These are phyloP conservation scores for Vitis vinifera DNA, from an alignment of 164 flowering plant species.

Conservation along the genomic window DNA sequence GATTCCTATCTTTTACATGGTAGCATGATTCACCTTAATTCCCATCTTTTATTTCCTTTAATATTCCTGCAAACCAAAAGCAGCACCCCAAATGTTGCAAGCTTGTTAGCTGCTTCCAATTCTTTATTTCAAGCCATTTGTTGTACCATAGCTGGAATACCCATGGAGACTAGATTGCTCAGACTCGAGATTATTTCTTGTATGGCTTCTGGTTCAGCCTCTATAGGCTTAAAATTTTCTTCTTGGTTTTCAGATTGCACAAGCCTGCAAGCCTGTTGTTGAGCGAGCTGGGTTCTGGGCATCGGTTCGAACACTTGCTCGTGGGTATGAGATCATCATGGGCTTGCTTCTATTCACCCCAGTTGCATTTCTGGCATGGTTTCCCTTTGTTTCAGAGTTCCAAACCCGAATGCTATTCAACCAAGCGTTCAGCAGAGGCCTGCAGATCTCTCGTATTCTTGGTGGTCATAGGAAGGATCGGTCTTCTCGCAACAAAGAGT, in stretches of 20 bases:
- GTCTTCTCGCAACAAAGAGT: conserved; percentile 77
- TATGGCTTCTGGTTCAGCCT: not conserved
- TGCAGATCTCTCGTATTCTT: conserved; percentile 96
- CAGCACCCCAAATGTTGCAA: too few relatives aligned
- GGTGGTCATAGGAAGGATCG: conserved; percentile 91
- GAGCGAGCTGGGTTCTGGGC: conserved; percentile 70
- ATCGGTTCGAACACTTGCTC: conserved; percentile 81
- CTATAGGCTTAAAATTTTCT: not conserved
- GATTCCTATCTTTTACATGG: too few relatives aligned
- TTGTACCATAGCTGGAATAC: too few relatives aligned
- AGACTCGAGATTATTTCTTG: not conserved
- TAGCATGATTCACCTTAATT: too few relatives aligned
- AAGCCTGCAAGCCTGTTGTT: conserved; percentile 77
- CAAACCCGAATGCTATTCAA: conserved; percentile 96
- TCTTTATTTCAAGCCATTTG: too few relatives aligned
- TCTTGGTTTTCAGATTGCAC: conserved; percentile 67
- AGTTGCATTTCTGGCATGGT: conserved; percentile 95
- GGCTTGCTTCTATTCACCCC: conserved; percentile 92
- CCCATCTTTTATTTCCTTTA: too few relatives aligned
- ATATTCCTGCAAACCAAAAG: too few relatives aligned
- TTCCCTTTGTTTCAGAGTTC: conserved; percentile 94
- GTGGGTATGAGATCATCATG: conserved; percentile 89
- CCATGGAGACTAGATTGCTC: too few relatives aligned
- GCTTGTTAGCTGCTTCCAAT: too few relatives aligned
- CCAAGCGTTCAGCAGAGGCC: conserved; percentile 98